These are phyloP conservation scores for Lichenothelia convexa DNA, from an alignment of 495 filamentous ascomycete genomes.

Conservation along the genomic window DNA sequence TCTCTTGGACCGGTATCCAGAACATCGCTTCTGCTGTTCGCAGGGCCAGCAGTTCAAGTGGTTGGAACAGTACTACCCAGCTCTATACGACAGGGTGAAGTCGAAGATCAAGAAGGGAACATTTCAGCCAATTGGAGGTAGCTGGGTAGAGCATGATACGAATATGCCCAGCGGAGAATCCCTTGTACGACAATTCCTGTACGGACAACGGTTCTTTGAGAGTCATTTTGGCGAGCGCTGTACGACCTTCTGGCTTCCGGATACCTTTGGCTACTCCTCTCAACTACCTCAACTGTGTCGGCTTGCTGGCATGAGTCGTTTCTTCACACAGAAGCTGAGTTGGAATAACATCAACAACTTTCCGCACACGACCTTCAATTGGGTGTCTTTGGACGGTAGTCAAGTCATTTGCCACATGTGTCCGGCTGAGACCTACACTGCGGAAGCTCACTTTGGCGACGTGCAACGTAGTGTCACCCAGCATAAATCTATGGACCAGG, in stretches of 20 bases:
- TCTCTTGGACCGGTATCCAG: slow-evolving; percentile 83
- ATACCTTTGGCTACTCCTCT: slow-evolving; percentile 92
- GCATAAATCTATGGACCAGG: slow-evolving; percentile 88
- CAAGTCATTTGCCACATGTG: slow-evolving; percentile 97
- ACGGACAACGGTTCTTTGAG: slow-evolving; percentile 87
- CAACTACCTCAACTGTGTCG: slow-evolving; percentile 88
- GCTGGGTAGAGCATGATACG: slow-evolving; percentile 98
- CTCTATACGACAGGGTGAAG: slow-evolving; percentile 77
- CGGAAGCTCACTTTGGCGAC: slow-evolving; percentile 87
- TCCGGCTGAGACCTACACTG: slow-evolving; percentile 85
- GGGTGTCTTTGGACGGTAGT: slow-evolving; percentile 85
- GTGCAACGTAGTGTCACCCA: slow-evolving; percentile 77
- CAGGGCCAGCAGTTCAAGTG: slow-evolving; percentile 97
- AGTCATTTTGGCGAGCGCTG: slow-evolving; percentile 79
- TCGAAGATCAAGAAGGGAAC: slow-evolving; percentile 71
- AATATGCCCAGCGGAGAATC: slow-evolving; percentile 94
- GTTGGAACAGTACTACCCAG: slow-evolving; percentile 77
- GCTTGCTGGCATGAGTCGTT: slow-evolving; percentile 80
- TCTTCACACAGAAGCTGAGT: slow-evolving; percentile 92
- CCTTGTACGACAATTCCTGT: slow-evolving; percentile 84
- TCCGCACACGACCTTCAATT: slow-evolving; percentile 95
- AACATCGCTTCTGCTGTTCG: slow-evolving; percentile 79
- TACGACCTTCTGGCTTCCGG: slow-evolving; percentile 89
- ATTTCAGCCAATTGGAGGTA: slow-evolving; percentile 90
- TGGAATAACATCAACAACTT: slow-evolving; percentile 99